phyloP scores from a whole-genome alignment of 768 basidiomycete genomes.

The Strobilomyces echinocephalus region DNA sequence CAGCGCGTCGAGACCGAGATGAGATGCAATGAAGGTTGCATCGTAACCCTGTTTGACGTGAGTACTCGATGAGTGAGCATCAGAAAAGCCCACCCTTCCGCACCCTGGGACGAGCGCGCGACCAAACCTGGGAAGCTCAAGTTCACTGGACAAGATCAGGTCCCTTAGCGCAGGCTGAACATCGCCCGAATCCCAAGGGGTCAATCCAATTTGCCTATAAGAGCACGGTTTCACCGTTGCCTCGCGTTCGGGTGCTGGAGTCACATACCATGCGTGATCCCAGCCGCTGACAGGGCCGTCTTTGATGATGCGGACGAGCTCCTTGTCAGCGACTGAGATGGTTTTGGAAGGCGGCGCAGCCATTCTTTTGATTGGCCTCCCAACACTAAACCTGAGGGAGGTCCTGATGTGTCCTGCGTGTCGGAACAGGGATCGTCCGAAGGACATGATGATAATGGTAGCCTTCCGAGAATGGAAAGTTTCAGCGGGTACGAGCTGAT shows the following conservation, averaged over 20 bases:
- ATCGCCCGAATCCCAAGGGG: constrained; percentile 60
- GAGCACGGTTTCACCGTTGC: background rate
- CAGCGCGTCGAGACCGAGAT: constrained; percentile 15
- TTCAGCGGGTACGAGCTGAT: too few relatives aligned
- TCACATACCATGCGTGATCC: constrained; percentile 19
- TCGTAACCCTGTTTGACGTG: constrained; percentile 17
- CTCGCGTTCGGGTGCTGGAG: background rate
- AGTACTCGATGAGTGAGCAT: background rate
- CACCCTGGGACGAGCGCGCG: constrained; percentile 55
- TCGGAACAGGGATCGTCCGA: background rate
- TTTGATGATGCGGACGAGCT: constrained; percentile 10
- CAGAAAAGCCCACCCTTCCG: constrained; percentile 36
- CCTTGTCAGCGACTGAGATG: background rate
- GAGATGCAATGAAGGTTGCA: constrained; percentile 14
- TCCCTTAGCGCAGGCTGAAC: constrained; percentile 54
- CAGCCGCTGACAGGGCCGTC: constrained; percentile 13
- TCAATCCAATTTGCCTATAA: constrained; percentile 43
- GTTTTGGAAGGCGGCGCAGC: background rate
- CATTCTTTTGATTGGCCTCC: background rate
- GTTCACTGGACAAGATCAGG: constrained; percentile 41
- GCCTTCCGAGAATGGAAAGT: background rate
- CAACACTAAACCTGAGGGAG: background rate
- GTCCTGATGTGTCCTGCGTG: background rate
- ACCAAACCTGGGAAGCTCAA: constrained; percentile 41
- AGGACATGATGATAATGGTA: background rate